These are phyloP conservation scores for Neurospora sp. DNA, from an alignment of 495 filamentous ascomycete species.

Conservation along the genomic window DNA sequence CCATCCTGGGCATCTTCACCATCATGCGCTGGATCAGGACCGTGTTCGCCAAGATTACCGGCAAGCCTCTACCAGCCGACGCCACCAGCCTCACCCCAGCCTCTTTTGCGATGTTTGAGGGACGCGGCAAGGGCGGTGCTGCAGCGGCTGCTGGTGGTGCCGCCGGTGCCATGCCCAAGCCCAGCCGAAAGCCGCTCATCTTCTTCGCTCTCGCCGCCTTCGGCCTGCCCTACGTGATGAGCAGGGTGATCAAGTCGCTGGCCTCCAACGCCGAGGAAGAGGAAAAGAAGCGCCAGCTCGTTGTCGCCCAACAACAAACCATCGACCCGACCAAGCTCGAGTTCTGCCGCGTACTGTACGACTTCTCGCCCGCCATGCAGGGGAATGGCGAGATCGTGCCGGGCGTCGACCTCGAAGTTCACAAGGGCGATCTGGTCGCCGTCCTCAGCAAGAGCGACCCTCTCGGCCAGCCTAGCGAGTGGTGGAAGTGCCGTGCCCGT, in stretches of 20 bases:
- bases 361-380: constrained; percentile 70
- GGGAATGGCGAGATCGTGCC: constrained; percentile 43
- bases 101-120: constrained; percentile 81
- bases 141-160: constrained; percentile 25
- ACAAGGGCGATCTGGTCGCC: constrained; percentile 92
- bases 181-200: constrained; percentile 87
- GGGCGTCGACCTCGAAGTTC: constrained; percentile 81
- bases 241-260: constrained; percentile 78
- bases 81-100: constrained; percentile 78
- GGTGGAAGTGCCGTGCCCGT: constrained; percentile 94
- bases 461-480: constrained; percentile 82
- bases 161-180: constrained; percentile 49
- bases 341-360: constrained; percentile 89
- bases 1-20: constrained; percentile 90
- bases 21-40: constrained; percentile 89
- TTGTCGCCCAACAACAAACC: constrained; percentile 33
- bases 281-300: constrained; percentile 49
- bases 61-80: constrained; percentile 78
- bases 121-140: constrained; percentile 28
- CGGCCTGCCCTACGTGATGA: constrained; percentile 90
- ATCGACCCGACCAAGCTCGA: constrained; percentile 83
- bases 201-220: constrained; percentile 94
- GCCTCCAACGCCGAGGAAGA: constrained; percentile 77
- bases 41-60: constrained; percentile 85
- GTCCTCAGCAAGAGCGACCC: constrained; percentile 90